A percentile compares a stretch with the other conserved stretches of the same genome.
Conservation (phyloP, 331 rosid genomes). For the Malus hybrid region DNA sequence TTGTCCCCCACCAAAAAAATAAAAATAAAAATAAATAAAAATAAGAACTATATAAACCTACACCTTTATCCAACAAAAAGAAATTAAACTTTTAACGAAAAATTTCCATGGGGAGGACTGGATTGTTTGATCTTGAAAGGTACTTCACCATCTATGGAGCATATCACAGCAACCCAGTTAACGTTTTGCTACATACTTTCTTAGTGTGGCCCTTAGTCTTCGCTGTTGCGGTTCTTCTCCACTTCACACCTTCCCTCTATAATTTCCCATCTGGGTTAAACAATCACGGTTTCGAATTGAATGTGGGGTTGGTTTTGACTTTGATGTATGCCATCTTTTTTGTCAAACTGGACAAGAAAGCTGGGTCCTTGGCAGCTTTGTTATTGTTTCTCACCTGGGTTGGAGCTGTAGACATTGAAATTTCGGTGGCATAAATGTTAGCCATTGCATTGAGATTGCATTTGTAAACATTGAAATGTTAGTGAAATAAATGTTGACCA, state of each 20-base stretch:
- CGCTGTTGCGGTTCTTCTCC: constrained; percentile 31
- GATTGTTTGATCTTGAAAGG: constrained; percentile 59
- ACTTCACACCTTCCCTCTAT: constrained; percentile 52
- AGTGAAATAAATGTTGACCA: too few relatives aligned
- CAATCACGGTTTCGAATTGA: constrained; percentile 26
- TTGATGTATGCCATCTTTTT: constrained; percentile 44
- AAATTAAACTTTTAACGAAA: not conserved
- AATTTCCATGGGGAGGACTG: constrained; percentile 26
- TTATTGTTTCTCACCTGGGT: constrained; percentile 53
- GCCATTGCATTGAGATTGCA: too few relatives aligned
- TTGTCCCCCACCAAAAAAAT: too few relatives aligned
- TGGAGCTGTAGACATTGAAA: too few relatives aligned
- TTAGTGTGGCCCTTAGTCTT: constrained; percentile 75
- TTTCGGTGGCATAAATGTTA: too few relatives aligned
- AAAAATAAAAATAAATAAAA: too few relatives aligned
- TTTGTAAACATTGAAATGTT: too few relatives aligned
- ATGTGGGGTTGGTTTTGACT: constrained; percentile 47
- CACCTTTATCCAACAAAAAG: not conserved
- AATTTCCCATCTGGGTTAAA: constrained; percentile 22
- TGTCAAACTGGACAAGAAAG: constrained; percentile 40
- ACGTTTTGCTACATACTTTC: constrained; percentile 42
- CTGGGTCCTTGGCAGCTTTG: constrained; percentile 68
- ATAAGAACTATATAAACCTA: too few relatives aligned
- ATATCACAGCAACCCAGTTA: constrained; percentile 58
- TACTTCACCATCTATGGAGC: constrained; percentile 79